Conservation (phyloP, 202 grass and related monocot genomes). For the Zoysia matrella region DNA sequence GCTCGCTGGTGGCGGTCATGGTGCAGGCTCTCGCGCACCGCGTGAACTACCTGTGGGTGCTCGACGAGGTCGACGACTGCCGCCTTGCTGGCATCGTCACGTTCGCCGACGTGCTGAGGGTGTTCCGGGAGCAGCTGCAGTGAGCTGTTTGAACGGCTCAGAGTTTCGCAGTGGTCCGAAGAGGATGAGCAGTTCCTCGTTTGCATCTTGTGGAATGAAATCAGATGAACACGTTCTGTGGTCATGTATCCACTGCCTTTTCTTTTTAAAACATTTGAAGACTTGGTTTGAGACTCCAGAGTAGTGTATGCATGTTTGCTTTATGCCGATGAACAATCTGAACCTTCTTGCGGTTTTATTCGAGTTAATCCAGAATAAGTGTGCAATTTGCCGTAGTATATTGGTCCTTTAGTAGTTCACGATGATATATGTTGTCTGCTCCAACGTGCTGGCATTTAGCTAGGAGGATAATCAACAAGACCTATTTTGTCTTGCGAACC, state of each 20-base stretch:
- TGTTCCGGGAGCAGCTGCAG: slow-evolving; percentile 76
- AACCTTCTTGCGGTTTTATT: slow-evolving; percentile 10
- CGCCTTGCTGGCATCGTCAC: slow-evolving; percentile 69
- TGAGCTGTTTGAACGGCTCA: slow-evolving; percentile 13
- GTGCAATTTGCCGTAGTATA: too few relatives aligned
- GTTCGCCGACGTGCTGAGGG: slow-evolving; percentile 71
- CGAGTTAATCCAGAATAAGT: background rate
- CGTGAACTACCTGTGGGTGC: slow-evolving; percentile 81
- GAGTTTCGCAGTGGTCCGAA: slow-evolving; percentile 35
- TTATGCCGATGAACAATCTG: slow-evolving; percentile 12
- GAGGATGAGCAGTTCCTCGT: slow-evolving; percentile 26
- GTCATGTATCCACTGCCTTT: background rate
- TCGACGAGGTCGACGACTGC: slow-evolving; percentile 61
- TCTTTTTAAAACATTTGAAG: slow-evolving; percentile 12
- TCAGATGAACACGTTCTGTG: background rate
- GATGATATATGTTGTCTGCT: too few relatives aligned
- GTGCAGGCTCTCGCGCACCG: slow-evolving; percentile 77
- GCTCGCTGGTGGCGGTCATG: slow-evolving; percentile 80
- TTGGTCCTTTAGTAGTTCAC: too few relatives aligned
- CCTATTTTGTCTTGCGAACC: too few relatives aligned
- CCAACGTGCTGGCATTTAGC: too few relatives aligned
- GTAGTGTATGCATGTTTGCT: background rate
- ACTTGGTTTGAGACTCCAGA: background rate
- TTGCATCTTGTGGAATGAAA: slow-evolving; percentile 33
- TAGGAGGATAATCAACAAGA: too few relatives aligned